A percentile compares a stretch with the other conserved stretches of the same genome.
Conservation (phyloP, 2,329 filamentous ascomycete genomes). For the Monascus ruber region DNA sequence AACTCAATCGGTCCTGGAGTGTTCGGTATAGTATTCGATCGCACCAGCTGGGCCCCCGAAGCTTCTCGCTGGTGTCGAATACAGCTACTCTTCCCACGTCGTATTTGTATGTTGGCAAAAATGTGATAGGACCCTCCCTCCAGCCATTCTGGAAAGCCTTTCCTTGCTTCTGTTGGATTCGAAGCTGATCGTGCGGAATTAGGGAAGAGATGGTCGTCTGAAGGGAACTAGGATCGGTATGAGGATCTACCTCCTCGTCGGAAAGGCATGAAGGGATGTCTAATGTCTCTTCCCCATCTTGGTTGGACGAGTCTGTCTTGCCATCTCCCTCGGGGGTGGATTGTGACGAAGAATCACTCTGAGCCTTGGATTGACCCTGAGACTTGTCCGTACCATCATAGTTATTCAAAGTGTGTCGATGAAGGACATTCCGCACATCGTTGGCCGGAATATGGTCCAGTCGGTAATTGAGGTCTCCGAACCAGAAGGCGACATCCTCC, state of each 20-base stretch:
- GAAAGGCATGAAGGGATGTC: slow-evolving; percentile 4
- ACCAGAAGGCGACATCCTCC: slow-evolving; percentile 92
- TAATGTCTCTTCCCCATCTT: slow-evolving; percentile 1
- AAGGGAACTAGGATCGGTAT: slow-evolving; percentile 71
- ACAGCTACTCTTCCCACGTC: slow-evolving; percentile 84
- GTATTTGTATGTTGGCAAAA: slow-evolving; percentile 95
- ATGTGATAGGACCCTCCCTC: slow-evolving; percentile 77
- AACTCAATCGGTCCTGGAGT: slow-evolving; percentile 54
- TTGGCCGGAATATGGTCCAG: slow-evolving; percentile 79
- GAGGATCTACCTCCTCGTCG: slow-evolving; percentile 58
- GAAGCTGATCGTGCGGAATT: slow-evolving; percentile 79
- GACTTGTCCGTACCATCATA: slow-evolving; percentile 47
- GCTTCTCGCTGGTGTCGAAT: slow-evolving; percentile 94
- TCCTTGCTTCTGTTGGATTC: slow-evolving; percentile 57
- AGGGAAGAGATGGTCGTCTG: slow-evolving; percentile 81
- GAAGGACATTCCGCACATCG: slow-evolving; percentile 75
- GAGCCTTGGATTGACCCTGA: slow-evolving; percentile 13
- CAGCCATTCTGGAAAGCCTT: slow-evolving; percentile 86
- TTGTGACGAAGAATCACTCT: slow-evolving; percentile 8
- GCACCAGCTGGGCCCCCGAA: slow-evolving; percentile 88
- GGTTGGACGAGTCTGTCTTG: not conserved
- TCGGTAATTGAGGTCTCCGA: slow-evolving; percentile 91
- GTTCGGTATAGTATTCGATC: slow-evolving; percentile 86
- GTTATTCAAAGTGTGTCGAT: slow-evolving; percentile 69
- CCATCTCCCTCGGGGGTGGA: slow-evolving; percentile 5